These are phyloP conservation scores for Backusella liffmaniae DNA, from an alignment of 192 early-diverging fungal species.

Conservation along the genomic window DNA sequence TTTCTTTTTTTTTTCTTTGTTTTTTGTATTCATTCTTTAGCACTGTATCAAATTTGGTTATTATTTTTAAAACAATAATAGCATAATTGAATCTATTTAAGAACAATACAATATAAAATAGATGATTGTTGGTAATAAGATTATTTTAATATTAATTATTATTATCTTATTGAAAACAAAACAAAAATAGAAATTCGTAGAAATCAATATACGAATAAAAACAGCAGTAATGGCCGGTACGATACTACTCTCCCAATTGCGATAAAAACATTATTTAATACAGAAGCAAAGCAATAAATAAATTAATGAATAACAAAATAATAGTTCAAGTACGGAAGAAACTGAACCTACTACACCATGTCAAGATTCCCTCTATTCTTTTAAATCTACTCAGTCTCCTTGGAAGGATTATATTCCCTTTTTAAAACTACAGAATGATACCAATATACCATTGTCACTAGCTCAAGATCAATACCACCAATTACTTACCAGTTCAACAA, in stretches of 20 bases:
- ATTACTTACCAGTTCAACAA: neutral
- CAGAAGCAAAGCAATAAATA: neutral
- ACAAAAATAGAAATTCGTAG: neutral
- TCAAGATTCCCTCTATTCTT: constrained; percentile 1
- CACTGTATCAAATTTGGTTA: neutral
- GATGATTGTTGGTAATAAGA: neutral
- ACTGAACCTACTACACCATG: neutral
- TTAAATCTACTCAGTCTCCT: neutral
- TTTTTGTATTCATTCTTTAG: neutral
- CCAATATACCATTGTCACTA: neutral
- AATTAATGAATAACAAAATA: neutral
- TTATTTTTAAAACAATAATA: neutral
- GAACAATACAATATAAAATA: neutral
- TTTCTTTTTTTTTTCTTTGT: neutral
- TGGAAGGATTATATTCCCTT: neutral
- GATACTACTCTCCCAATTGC: neutral
- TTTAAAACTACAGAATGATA: neutral
- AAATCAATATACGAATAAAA: neutral
- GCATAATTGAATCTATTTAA: neutral
- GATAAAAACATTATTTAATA: neutral
- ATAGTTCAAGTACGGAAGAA: constrained; percentile 9
- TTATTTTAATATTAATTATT: neutral
- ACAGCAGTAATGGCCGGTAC: neutral
- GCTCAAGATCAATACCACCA: neutral
- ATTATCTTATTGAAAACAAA: neutral